These are phyloP conservation scores for Aureobasidium vineae DNA, from an alignment of 2,329 filamentous ascomycete species.

Conservation along the genomic window DNA sequence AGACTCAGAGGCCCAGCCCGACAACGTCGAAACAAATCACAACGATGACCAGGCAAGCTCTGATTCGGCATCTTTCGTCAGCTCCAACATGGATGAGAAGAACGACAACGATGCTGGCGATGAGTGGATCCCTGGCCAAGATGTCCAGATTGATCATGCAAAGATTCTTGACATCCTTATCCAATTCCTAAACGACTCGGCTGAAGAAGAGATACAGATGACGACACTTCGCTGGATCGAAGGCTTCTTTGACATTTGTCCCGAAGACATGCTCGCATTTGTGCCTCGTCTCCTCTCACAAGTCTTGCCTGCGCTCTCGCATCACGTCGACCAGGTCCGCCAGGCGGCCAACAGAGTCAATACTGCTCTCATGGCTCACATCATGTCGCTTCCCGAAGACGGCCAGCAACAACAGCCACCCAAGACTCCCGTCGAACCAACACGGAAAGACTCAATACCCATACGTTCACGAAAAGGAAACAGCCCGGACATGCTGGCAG, in stretches of 20 bases:
- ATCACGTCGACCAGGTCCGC: constrained; percentile 83
- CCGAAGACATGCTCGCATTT: constrained; percentile 92
- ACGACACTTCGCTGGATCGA: constrained; percentile 95
- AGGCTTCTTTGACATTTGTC: constrained; percentile 93
- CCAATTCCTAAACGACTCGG: constrained; percentile 77
- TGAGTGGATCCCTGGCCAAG: constrained; percentile 96
- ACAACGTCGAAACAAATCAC: constrained; percentile 50
- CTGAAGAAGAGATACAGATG: constrained; percentile 86
- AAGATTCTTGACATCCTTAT: constrained; percentile 91
- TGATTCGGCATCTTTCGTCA: constrained; percentile 50
- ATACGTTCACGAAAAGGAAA: constrained; percentile 27
- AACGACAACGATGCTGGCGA: constrained; percentile 63
- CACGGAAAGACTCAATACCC: constrained; percentile 44
- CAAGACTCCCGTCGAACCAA: constrained; percentile 24
- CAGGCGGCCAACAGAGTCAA: constrained; percentile 89
- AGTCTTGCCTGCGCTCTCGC: constrained; percentile 90
- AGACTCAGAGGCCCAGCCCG: constrained; percentile 39
- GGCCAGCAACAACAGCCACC: constrained; percentile 36
- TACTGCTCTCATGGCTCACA: constrained; percentile 86
- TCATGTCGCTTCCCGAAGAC: constrained; percentile 78
- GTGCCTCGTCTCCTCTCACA: constrained; percentile 89
- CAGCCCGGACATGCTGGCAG: constrained; percentile 9
- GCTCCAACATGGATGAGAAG: constrained; percentile 48
- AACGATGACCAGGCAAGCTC: constrained; percentile 53
- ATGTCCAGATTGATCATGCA: constrained; percentile 90